These are phyloP conservation scores for Uromyces viciae-fabae DNA, from an alignment of 1,284 basidiomycete genomes.

Conservation along the genomic window DNA sequence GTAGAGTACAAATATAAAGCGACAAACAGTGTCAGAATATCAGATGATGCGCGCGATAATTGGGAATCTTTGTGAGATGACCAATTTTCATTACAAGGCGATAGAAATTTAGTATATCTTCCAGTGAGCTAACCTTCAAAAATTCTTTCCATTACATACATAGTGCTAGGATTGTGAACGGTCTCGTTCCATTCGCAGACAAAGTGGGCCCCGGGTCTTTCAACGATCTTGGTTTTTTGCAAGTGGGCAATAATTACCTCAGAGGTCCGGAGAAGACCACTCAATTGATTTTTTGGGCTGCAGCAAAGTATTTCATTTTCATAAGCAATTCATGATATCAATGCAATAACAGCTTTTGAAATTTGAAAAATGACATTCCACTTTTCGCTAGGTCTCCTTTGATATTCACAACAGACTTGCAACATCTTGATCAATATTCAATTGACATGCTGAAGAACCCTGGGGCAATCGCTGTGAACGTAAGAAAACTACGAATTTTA, in stretches of 20 bases:
- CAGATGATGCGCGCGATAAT: constrained; percentile 6
- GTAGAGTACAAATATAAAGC: not conserved
- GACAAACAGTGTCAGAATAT: constrained; percentile 25
- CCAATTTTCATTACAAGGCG: not conserved
- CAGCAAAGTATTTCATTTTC: constrained; percentile 28
- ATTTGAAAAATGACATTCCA: not conserved
- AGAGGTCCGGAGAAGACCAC: not conserved
- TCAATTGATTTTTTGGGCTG: constrained; percentile 19
- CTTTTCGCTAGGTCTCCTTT: constrained; percentile 29
- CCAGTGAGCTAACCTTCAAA: not conserved
- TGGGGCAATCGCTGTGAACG: constrained; percentile 26
- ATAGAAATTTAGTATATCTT: not conserved
- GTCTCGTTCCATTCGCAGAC: not conserved
- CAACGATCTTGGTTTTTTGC: constrained; percentile 34
- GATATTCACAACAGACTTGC: constrained; percentile 12
- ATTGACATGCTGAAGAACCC: constrained; percentile 15
- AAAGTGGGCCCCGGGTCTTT: constrained; percentile 12
- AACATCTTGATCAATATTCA: not conserved
- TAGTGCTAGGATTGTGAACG: constrained; percentile 28
- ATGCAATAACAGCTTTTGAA: not conserved
- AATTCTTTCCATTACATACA: not conserved
- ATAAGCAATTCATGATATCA: not conserved
- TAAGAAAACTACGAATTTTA: not conserved
- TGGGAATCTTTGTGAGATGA: constrained; percentile 34
- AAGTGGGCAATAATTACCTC: not conserved